Evolutionary conservation across 257 asterid genomes (phyloP).

Genomic region (Solanum paucissectum): DNA sequence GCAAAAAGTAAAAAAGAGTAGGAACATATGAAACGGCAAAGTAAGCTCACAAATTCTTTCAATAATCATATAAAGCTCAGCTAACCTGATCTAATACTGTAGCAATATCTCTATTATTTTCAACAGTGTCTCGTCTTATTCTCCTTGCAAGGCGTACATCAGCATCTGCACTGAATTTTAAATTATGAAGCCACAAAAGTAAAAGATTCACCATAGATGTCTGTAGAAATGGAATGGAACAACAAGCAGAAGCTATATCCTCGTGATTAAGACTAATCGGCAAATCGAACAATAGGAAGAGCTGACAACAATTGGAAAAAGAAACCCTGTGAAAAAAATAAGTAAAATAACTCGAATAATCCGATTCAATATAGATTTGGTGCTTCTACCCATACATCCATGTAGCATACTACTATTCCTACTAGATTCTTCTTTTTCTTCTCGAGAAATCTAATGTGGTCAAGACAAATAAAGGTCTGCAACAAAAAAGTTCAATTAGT

Average conservation of each 20-base stretch:
- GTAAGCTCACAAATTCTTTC: not conserved
- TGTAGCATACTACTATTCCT: not conserved
- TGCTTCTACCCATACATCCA: not conserved
- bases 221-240: not conserved
- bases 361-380: not conserved
- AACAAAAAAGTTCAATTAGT: not conserved
- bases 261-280: not conserved
- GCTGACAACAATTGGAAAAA: not conserved
- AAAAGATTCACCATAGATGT: not conserved
- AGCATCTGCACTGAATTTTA: constrained; percentile 71
- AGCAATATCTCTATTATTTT: constrained; percentile 83
- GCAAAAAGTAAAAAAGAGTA: not conserved
- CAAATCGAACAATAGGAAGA: not conserved
- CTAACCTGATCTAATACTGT: constrained; percentile 87
- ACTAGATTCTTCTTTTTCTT: not conserved
- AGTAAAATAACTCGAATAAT: not conserved
- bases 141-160: constrained; percentile 98
- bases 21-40: not conserved
- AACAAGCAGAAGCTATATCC: not conserved
- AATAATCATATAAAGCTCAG: not conserved
- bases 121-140: constrained; percentile 90
- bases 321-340: not conserved
- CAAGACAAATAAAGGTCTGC: not conserved
- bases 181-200: constrained; percentile 22
- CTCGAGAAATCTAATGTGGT: not conserved